phyloP scores from a whole-genome alignment of 1,284 basidiomycete genomes.

The Vanrija sp. region DNA sequence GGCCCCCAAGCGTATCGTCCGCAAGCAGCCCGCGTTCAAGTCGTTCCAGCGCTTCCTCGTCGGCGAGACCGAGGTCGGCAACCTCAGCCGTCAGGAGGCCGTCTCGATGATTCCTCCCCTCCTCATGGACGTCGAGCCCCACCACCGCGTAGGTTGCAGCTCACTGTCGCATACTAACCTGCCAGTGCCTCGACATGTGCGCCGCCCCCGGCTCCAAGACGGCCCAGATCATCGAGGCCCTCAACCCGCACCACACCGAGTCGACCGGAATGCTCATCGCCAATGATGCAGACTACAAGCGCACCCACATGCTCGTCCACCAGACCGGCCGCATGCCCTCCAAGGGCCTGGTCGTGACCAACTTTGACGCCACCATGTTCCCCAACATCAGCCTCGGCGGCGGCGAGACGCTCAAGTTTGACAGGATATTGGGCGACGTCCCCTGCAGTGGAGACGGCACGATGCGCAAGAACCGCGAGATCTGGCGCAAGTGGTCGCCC shows the following conservation, averaged over 20 bases:
- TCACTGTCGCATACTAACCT: slow-evolving; percentile 7
- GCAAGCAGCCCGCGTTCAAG: slow-evolving; percentile 90
- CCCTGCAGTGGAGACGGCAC: slow-evolving; percentile 96
- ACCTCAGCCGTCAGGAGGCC: slow-evolving; percentile 93
- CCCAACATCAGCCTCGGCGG: slow-evolving; percentile 60
- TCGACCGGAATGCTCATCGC: slow-evolving; percentile 48
- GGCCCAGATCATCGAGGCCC: slow-evolving; percentile 48
- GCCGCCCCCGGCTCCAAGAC: slow-evolving; percentile 96
- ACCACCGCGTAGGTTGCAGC: slow-evolving; percentile 62
- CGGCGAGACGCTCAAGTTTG: slow-evolving; percentile 65
- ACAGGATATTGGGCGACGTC: slow-evolving; percentile 93
- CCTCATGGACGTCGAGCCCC: slow-evolving; percentile 87
- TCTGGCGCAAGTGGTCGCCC: slow-evolving; percentile 90
- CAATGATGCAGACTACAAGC: slow-evolving; percentile 69
- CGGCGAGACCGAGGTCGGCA: slow-evolving; percentile 97
- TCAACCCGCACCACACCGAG: slow-evolving; percentile 45
- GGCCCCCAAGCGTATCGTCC: slow-evolving; percentile 81
- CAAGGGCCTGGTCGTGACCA: slow-evolving; percentile 90
- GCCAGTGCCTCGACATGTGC: slow-evolving; percentile 91
- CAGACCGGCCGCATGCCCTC: slow-evolving; percentile 92
- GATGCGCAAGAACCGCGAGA: slow-evolving; percentile 86
- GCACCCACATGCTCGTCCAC: slow-evolving; percentile 95
- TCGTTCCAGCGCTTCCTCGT: slow-evolving; percentile 96
- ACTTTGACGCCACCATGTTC: slow-evolving; percentile 88
- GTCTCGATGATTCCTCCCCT: slow-evolving; percentile 98